These are phyloP conservation scores for Tuber brumale DNA, from an alignment of 495 filamentous ascomycete species.

Conservation along the genomic window DNA sequence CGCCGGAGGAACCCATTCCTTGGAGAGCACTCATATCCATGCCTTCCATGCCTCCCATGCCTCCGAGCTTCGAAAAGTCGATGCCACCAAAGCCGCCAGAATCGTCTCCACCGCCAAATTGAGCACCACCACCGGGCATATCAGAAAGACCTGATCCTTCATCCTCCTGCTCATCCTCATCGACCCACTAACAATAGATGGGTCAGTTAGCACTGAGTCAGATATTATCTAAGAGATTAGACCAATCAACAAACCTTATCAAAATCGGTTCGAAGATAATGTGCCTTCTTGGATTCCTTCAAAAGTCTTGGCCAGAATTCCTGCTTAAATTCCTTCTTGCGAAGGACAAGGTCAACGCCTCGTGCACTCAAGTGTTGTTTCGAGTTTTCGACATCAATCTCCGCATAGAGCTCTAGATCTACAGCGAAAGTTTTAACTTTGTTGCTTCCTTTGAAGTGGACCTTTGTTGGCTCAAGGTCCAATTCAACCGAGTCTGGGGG, in stretches of 20 bases:
- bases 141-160: constrained; percentile 49
- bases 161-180: constrained; percentile 97
- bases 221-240: background rate
- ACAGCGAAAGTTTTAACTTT: constrained; percentile 79
- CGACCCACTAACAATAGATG: constrained; percentile 66
- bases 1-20: constrained; percentile 23
- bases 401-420: constrained; percentile 79
- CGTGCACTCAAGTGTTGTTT: constrained; percentile 77
- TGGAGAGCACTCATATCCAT: constrained; percentile 33
- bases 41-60: constrained; percentile 49
- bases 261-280: constrained; percentile 98
- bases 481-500: constrained; percentile 61
- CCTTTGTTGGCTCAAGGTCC: constrained; percentile 66
- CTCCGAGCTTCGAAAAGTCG: constrained; percentile 90
- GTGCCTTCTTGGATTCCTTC: constrained; percentile 79
- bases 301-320: constrained; percentile 92
- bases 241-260: constrained; percentile 63
- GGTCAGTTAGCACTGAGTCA: background rate
- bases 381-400: constrained; percentile 77
- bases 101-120: constrained; percentile 41
- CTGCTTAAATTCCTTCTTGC: constrained; percentile 89
- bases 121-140: constrained; percentile 32
- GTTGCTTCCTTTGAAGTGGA: constrained; percentile 73
- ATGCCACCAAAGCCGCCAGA: constrained; percentile 54
- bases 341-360: constrained; percentile 79